Evolutionary conservation across 805 yeast species (phyloP), one percentile per base, ranked within the genome.

Genomic region (Zygotorulaspora danielsina): DNA sequence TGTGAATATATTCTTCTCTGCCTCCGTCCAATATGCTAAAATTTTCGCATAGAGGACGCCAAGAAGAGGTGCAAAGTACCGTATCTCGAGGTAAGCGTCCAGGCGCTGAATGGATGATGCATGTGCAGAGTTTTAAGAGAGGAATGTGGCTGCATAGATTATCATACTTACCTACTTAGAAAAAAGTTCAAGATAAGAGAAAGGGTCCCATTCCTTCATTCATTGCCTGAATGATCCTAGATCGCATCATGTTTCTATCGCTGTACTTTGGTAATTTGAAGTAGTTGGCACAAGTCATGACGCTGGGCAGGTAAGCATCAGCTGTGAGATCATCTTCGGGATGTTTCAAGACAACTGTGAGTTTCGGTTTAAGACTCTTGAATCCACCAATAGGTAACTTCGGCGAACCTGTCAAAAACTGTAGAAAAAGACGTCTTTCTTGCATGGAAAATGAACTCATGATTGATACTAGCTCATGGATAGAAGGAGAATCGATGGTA

Each of bases 251-350:
- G 12, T 70, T 78, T 42, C 71, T 73, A 24, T 74, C 66, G 3
- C 86, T 73, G 57, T 90, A 93, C 46, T 83, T 76, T 4, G 98
- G 97, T 15, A 93, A 66, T 59, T 90, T 90, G 49, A 90, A 70
- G 57, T 90, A 93, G 58, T 90, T 90, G 3, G 95, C 97, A 68
- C 98, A 90, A 0, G 98, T 90, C 98, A 90, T 90, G 2, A 93
- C 98, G 64, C 96, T 86, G 2, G 98, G 97, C 41, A 93, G 69
- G 55, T 82, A 88, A 45, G 80, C 87, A 61, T 90, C 95, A 4
- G 84, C 73, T 9, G 65, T 62, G 18, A 75, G 57, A 0, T 79
- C 82, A 33, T 74, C 79, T 37, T 90, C 97, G n/a, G 81, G 73
- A 42, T 74, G 79, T 56, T 86, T 88, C 45, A 86, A 65, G 2